Base-by-base conservation (phyloP, 495 filamentous ascomycete species). In the Penicilliopsis zonata region DNA sequence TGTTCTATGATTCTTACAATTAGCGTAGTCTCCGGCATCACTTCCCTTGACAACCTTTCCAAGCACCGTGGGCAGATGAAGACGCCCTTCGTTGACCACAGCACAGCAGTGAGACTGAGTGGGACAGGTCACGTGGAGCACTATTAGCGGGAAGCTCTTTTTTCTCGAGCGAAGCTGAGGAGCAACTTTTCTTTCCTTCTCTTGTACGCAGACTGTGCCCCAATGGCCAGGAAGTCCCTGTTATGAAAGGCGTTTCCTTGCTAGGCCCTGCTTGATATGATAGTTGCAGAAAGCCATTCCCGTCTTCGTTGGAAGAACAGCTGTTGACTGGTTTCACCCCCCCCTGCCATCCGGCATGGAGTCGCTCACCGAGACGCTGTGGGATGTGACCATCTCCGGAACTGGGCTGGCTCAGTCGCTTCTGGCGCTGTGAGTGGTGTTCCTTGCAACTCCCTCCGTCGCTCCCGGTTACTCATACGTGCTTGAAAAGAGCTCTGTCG, bases 351-450 rank as follows among this genome's bases (percentile, higher is more conserved):
- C 14, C 28, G 14, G 17, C 35, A 94, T 93, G 85, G 84, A 92
- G 43, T 74, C 80, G 28, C 65, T 94, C 35, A 60, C 75, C 51
- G 78, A 80, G 31, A 85, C 82, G 18, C 60, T 67, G 28, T 98
- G 92, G 92, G 90, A 98, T 63, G 76, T 92, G 44, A 65, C 90
- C 35, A 84, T 98, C 40, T 70, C 74, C 39, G 92, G 92, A 41
- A 98, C 90, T 31, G 90, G 86, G 30, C 53, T 96, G 41, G 70
- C 76, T 43, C 82, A 94, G 54, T 95, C 87, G 27, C 76, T 98
- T 33, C 72, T 98, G 41, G 88, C 90, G 40, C 65, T 94, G 90
- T 98, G 72, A 68, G 82, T 63, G 30, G 38, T 18, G 30, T 26
- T 31, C 29, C 37, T 33, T 34, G 44, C 41, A 18, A 35, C 27